Base-by-base conservation (phyloP, 163 green algal genomes). In the Trebouxia gelatinosa region DNA sequence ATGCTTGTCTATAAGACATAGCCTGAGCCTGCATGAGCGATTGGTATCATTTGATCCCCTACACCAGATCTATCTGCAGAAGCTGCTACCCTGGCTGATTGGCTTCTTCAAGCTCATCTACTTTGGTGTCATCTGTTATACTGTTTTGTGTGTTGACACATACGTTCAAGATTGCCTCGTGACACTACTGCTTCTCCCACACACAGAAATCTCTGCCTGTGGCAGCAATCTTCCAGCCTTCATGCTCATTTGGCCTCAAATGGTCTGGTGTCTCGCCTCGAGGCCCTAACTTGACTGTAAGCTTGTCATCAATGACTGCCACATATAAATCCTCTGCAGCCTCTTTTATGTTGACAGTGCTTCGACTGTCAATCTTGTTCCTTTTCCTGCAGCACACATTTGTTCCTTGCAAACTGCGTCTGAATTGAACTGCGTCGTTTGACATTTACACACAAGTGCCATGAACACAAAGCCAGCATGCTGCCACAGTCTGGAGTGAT, bases 241-340 rank as follows among this genome's bases (percentile, higher is more conserved):
- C 80, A 19, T 38, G 50, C 81, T 85, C 78, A 23, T 83, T 75
- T n/a, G 85, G 83, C 6, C 80, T 5, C n/a, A 85, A 62, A 2
- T 67, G 9, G n/a, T 80, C 35, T 21, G 83, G 84, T 75, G 89
- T 86, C 59, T 89, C 87, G 31, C 79, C 78, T 13, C 79, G 74
- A 1, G 88, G 87, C 0, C 89, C 89, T 59, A 93, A 40, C 84
- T 93, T 93, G n/a, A 93, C 31, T 0, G 75, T 68, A 17, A 93
- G 50, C 65, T 80, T 85, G 50, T 78, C 71, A 78, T 81, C 75
- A 40, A 86, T 75, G 19, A 68, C 35, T 0, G 88, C 88, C 5
- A 92, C 65, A 39, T 92, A 92, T 51, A 90, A 71, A 77, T 91
- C 88, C 4, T 70, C 48, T 11, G 91, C 87, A 0, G 87, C 87